Percentiles rank a stretch among this genome's conserved stretches.
Evolutionary conservation across 2,329 filamentous ascomycete species (phyloP).

Genomic region (Fusarium foetens): DNA sequence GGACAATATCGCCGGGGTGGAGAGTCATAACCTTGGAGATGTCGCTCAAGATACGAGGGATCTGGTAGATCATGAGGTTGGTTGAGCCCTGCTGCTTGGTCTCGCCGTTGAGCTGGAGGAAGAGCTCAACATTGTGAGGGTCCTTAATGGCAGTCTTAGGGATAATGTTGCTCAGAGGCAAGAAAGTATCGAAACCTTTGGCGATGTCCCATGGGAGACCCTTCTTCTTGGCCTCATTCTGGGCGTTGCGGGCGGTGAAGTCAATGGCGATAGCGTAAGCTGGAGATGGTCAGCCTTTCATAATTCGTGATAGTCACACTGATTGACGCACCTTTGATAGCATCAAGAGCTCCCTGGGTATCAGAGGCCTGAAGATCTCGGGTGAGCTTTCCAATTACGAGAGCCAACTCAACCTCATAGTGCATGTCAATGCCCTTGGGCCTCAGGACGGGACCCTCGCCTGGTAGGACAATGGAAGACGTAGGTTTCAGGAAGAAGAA

Average conservation of each 20-base stretch:
- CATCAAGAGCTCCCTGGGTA: constrained; percentile 78
- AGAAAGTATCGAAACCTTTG: constrained; percentile 98
- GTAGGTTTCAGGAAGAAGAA: constrained; percentile 99
- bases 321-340: constrained; percentile 74
- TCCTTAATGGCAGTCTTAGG: constrained; percentile 82
- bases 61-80: constrained; percentile 92
- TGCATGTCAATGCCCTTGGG: constrained; percentile 87
- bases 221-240: constrained; percentile 95
- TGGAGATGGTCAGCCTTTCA: constrained; percentile 47
- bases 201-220: constrained; percentile 95
- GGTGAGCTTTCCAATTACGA: constrained; percentile 85
- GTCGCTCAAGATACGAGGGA: constrained; percentile 87
- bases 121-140: constrained; percentile 89
- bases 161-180: constrained; percentile 86
- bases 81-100: constrained; percentile 86
- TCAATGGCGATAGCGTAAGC: constrained; percentile 93
- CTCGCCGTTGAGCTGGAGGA: constrained; percentile 83
- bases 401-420: constrained; percentile 93
- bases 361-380: constrained; percentile 81
- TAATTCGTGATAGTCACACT: background rate
- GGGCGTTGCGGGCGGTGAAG: constrained; percentile 95
- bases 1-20: constrained; percentile 88
- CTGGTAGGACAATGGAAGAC: constrained; percentile 83
- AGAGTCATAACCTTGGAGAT: constrained; percentile 96
- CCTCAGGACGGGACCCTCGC: constrained; percentile 80